Evolutionary conservation across 2,329 filamentous ascomycete genomes (phyloP).

Genomic region (Fusarium tuaranense): DNA sequence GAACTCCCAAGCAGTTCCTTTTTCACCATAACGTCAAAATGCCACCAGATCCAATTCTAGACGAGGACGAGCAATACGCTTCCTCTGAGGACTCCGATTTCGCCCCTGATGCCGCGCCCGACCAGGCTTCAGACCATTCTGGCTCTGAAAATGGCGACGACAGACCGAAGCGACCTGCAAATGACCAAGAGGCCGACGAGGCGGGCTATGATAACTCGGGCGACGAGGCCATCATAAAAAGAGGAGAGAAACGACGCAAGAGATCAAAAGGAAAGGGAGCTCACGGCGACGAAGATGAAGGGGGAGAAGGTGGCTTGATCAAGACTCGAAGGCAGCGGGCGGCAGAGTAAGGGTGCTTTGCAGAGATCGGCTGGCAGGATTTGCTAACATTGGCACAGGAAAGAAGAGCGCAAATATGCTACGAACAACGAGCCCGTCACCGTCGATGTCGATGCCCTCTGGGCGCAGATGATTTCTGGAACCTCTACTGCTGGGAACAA

Average conservation of each 20-base stretch:
- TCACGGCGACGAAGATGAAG: conserved; percentile 63
- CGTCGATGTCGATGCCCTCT: conserved; percentile 77
- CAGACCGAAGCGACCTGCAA: conserved; percentile 39
- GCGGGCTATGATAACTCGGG: conserved; percentile 74
- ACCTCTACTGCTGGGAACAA: conserved; percentile 27
- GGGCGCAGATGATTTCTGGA: conserved; percentile 72
- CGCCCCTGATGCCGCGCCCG: conserved; percentile 66
- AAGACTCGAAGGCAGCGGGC: conserved; percentile 80
- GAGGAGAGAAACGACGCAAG: conserved; percentile 66
- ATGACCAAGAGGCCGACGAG: conserved; percentile 51
- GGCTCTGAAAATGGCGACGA: conserved; percentile 59
- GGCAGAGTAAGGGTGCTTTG: conserved; percentile 62
- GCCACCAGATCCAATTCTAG: conserved; percentile 55
- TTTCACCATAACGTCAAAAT: conserved; percentile 49
- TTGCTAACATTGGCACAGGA: conserved; percentile 53
- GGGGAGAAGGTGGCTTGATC: conserved; percentile 72
- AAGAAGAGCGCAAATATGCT: conserved; percentile 67
- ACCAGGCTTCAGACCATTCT: conserved; percentile 61
- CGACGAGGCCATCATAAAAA: conserved; percentile 77
- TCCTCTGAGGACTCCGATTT: conserved; percentile 83
- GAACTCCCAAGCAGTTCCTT: neutral
- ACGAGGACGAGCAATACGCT: conserved; percentile 70
- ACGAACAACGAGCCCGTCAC: conserved; percentile 70
- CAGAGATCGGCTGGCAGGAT: neutral
- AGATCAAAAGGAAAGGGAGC: conserved; percentile 54